These are phyloP conservation scores for Combretum micranthum DNA, from an alignment of 345 rosid genomes.

Conservation along the genomic window DNA sequence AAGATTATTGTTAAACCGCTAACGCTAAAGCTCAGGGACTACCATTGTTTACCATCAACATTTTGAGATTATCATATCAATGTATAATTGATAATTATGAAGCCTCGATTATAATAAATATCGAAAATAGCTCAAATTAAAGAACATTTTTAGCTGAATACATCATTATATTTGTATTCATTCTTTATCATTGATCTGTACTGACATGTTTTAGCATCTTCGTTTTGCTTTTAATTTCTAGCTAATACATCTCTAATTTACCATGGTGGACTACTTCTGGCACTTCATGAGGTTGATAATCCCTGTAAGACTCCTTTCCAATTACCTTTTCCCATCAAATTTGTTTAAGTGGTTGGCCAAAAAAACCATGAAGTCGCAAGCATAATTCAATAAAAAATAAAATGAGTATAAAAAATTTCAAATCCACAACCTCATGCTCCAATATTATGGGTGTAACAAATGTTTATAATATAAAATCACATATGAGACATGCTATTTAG, in stretches of 20 bases:
- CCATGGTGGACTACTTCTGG: slow-evolving; percentile 74
- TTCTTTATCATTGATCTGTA: background rate
- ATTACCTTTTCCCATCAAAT: slow-evolving; percentile 1
- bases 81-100: no score
- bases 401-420: no score
- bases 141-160: background rate
- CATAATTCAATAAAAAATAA: no score
- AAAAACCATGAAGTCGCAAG: background rate
- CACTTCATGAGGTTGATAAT: slow-evolving; percentile 61
- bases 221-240: slow-evolving; percentile 22
- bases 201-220: background rate
- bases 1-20: no score
- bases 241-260: slow-evolving; percentile 68
- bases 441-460: no score
- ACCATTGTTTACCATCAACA: no score
- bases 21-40: no score
- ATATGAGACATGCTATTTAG: no score
- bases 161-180: no score
- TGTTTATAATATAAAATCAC: no score
- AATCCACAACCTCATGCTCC: no score
- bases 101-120: background rate
- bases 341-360: background rate
- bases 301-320: slow-evolving; percentile 54
- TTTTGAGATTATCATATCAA: no score
- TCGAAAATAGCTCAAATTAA: background rate